Conservation (phyloP, 495 filamentous ascomycete genomes). For the Hypoxylon subgilvum region DNA sequence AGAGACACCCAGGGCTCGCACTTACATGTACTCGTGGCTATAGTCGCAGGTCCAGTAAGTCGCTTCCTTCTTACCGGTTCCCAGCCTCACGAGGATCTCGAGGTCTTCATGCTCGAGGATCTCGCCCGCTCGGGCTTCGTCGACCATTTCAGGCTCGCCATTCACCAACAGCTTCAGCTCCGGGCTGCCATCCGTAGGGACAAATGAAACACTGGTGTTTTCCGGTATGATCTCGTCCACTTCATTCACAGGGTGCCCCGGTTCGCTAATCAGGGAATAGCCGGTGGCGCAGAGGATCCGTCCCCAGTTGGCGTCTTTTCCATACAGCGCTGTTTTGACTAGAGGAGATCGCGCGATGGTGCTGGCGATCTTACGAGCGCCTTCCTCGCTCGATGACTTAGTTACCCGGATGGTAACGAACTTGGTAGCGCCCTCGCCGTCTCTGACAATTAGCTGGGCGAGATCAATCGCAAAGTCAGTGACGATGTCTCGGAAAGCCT, state of each 20-base stretch:
- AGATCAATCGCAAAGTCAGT: slow-evolving; percentile 81
- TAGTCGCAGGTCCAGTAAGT: slow-evolving; percentile 97
- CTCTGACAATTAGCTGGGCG: slow-evolving; percentile 90
- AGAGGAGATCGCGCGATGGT: slow-evolving; percentile 93
- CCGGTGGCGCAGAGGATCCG: slow-evolving; percentile 95
- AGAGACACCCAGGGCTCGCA: background rate
- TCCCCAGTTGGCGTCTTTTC: slow-evolving; percentile 96
- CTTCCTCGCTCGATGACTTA: slow-evolving; percentile 69
- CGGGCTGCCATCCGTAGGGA: slow-evolving; percentile 80
- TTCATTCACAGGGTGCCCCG: slow-evolving; percentile 59
- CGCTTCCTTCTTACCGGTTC: slow-evolving; percentile 73
- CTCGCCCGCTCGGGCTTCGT: slow-evolving; percentile 82
- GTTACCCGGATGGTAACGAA: slow-evolving; percentile 92
- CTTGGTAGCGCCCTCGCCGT: slow-evolving; percentile 98
- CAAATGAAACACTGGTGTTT: slow-evolving; percentile 88
- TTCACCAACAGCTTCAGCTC: slow-evolving; percentile 84
- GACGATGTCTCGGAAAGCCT: slow-evolving; percentile 69
- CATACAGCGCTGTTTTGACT: slow-evolving; percentile 96
- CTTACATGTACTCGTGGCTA: slow-evolving; percentile 87
- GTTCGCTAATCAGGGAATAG: slow-evolving; percentile 76
- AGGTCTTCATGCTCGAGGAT: slow-evolving; percentile 88
- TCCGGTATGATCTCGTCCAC: slow-evolving; percentile 73
- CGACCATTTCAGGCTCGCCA: slow-evolving; percentile 91
- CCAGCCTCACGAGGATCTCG: slow-evolving; percentile 78
- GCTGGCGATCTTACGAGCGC: slow-evolving; percentile 73